These are phyloP conservation scores for Epichloe glyceriae DNA, from an alignment of 2,329 filamentous ascomycete genomes.

Conservation along the genomic window DNA sequence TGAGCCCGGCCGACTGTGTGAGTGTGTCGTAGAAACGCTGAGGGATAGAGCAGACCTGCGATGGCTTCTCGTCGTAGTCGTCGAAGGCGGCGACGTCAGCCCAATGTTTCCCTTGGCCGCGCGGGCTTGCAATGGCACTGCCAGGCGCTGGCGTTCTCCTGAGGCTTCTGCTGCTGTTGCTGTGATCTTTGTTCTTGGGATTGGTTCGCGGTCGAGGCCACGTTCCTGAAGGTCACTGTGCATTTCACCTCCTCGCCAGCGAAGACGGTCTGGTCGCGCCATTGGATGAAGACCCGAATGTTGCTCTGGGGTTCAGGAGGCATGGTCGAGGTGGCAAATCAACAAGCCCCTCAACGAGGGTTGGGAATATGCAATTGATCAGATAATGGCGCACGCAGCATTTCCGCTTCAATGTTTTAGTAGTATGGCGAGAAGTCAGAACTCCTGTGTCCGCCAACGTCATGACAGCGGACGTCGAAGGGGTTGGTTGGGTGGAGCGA, in stretches of 20 bases:
- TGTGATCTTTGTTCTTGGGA: conserved; percentile 12
- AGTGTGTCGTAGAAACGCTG: conserved; percentile 33
- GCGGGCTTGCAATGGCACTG: conserved; percentile 30
- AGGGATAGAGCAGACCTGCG: conserved; percentile 52
- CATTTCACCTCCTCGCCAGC: conserved; percentile 93
- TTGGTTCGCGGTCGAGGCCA: conserved; percentile 36
- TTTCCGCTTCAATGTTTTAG: conserved; percentile 14
- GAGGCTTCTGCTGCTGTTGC: conserved; percentile 13
- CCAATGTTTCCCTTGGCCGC: conserved; percentile 28
- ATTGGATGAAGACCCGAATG: conserved; percentile 90
- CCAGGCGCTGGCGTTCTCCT: conserved; percentile 23
- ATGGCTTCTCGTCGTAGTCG: conserved; percentile 40
- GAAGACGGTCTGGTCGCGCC: conserved; percentile 89
- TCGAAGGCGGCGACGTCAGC: conserved; percentile 31
- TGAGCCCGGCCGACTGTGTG: conserved; percentile 32
- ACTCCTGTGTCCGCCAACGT: conserved; percentile 3
- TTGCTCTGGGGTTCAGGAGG: conserved; percentile 43
- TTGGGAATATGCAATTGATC: conserved; percentile 15
- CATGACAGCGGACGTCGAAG: conserved; percentile 2
- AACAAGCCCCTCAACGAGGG: conserved; percentile 17
- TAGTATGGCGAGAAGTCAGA: not conserved
- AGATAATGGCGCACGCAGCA: conserved; percentile 17
- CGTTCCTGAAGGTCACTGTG: conserved; percentile 91
- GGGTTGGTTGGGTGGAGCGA: not conserved
- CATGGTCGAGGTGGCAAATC: conserved; percentile 25